These are phyloP conservation scores for Solanum tacnaense DNA, from an alignment of 257 asterid species.

Conservation along the genomic window DNA sequence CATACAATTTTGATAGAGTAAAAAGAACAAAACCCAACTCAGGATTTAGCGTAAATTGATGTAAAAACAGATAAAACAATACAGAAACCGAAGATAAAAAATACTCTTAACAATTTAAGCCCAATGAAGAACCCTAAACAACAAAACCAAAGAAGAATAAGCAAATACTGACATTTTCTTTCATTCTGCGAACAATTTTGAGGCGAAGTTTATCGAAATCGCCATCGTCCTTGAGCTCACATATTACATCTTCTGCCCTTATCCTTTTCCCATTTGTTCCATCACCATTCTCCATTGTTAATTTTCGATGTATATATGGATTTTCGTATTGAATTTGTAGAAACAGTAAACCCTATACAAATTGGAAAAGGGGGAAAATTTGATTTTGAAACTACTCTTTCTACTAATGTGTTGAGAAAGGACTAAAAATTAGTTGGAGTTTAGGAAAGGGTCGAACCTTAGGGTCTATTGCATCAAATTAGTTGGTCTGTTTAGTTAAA, in stretches of 20 bases:
- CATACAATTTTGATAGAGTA: neutral
- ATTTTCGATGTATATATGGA: neutral
- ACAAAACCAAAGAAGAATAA: neutral
- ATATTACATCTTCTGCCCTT: constrained; percentile 37
- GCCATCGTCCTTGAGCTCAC: constrained; percentile 82
- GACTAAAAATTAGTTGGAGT: neutral
- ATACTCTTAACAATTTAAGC: neutral
- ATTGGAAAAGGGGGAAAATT: neutral
- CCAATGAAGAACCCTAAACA: neutral
- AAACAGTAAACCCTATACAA: neutral
- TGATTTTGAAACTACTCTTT: neutral
- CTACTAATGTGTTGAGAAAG: neutral
- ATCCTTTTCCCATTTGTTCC: constrained; percentile 8
- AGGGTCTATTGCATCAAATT: neutral
- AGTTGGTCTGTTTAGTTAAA: too few species aligned
- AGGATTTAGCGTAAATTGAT: neutral
- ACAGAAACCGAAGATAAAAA: neutral
- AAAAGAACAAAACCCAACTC: neutral
- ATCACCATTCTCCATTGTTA: neutral
- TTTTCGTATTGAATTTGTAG: neutral
- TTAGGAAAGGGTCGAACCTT: neutral
- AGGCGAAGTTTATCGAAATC: constrained; percentile 77
- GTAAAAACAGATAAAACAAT: neutral
- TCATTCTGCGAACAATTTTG: constrained; percentile 63
- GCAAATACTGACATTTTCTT: constrained; percentile 46